phyloP scores from a whole-genome alignment of 768 basidiomycete genomes.

The Tulasnella sp. region DNA sequence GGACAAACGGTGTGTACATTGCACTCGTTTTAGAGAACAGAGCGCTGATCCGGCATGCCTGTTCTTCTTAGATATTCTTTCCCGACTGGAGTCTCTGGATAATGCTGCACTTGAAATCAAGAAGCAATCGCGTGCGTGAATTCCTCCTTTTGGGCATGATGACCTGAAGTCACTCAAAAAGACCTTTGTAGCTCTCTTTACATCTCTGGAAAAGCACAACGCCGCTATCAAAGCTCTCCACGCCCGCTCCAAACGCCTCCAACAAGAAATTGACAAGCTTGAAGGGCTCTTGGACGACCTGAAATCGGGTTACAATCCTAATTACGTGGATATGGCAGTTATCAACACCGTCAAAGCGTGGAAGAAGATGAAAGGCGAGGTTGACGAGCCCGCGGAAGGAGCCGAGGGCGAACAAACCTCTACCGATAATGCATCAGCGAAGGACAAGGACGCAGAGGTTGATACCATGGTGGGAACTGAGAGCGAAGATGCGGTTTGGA shows the following conservation, averaged over 20 bases:
- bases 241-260: constrained; percentile 54
- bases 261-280: constrained; percentile 65
- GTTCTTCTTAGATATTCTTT: constrained; percentile 51
- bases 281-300: constrained; percentile 75
- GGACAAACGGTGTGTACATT: constrained; percentile 45
- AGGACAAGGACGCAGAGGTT: constrained; percentile 25
- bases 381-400: constrained; percentile 25
- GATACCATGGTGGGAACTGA: constrained; percentile 24
- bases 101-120: constrained; percentile 73
- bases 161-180: background rate
- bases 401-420: constrained; percentile 1
- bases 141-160: background rate
- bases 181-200: constrained; percentile 61
- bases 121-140: constrained; percentile 59
- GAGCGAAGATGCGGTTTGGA: constrained; percentile 46
- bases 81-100: constrained; percentile 65
- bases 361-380: constrained; percentile 58
- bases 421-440: background rate
- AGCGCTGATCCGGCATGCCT: background rate
- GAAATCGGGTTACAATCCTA: constrained; percentile 85
- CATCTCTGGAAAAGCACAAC: constrained; percentile 59
- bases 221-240: constrained; percentile 67
- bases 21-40: background rate
- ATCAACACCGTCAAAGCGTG: constrained; percentile 92
- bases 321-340: constrained; percentile 99